Conservation (phyloP, 2,329 filamentous ascomycete species). For the Cryphonectria parasitica region DNA sequence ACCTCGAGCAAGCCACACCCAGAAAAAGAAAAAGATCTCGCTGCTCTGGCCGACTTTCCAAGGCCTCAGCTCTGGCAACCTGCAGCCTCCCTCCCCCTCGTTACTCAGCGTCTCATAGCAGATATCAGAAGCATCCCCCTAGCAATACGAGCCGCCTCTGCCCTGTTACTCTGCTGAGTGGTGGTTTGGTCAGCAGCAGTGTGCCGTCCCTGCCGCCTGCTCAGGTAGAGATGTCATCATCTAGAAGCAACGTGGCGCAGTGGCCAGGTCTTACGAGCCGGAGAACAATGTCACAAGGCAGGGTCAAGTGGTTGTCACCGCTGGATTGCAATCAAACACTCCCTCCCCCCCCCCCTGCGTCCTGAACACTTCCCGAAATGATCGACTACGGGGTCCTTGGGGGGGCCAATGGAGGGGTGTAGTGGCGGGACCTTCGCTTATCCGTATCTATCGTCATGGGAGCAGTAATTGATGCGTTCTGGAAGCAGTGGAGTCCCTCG, state of each 20-base stretch:
- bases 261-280: conserved; percentile 2
- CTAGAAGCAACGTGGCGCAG: conserved; percentile 13
- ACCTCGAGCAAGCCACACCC: conserved; percentile 30
- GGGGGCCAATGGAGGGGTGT: background rate
- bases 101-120: background rate
- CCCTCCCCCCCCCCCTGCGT: background rate
- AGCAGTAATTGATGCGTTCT: conserved; percentile 5
- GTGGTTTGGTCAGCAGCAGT: conserved; percentile 17
- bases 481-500: conserved; percentile 10
- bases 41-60: conserved; percentile 16
- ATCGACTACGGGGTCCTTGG: background rate
- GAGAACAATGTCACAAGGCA: background rate
- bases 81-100: background rate
- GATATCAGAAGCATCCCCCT: conserved; percentile 11
- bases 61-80: conserved; percentile 10
- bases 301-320: background rate
- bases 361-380: background rate
- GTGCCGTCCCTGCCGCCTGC: conserved; percentile 1
- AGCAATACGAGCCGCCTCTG: background rate
- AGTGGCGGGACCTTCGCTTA: background rate
- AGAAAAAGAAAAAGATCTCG: background rate
- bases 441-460: conserved; percentile 9
- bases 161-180: conserved; percentile 13
- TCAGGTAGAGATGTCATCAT: conserved; percentile 1
- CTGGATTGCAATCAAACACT: background rate